Conservation (phyloP, 768 basidiomycete genomes). For the Cystoderma amianthinum region DNA sequence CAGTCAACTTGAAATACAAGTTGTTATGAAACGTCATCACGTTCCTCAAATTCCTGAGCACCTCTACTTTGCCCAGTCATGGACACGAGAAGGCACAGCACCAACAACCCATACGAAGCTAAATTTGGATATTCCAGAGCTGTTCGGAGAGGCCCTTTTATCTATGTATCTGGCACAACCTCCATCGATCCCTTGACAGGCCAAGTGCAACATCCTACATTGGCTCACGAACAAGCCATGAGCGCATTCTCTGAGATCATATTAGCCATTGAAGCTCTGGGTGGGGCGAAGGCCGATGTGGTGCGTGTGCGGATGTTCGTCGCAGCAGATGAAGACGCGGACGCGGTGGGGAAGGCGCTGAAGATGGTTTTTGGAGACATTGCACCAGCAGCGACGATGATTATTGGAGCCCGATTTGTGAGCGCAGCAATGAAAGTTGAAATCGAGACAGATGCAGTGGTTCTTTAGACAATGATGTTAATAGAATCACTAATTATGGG, state of each 20-base stretch:
- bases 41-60: background rate
- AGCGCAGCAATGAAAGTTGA: constrained; percentile 43
- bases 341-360: constrained; percentile 28
- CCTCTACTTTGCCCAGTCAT: background rate
- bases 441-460: constrained; percentile 46
- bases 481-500: too few species aligned
- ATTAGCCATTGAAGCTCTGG: constrained; percentile 32
- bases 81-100: constrained; percentile 16
- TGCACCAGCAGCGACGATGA: constrained; percentile 45
- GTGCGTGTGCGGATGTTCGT: constrained; percentile 46
- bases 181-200: constrained; percentile 34
- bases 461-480: constrained; percentile 6
- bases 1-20: too few species aligned
- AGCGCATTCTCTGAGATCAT: constrained; percentile 39
- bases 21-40: background rate
- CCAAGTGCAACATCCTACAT: constrained; percentile 30
- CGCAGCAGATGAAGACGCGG: constrained; percentile 27
- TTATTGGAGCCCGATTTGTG: constrained; percentile 40
- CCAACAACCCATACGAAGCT: constrained; percentile 42
- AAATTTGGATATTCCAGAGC: constrained; percentile 47
- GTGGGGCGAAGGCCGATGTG: constrained; percentile 36
- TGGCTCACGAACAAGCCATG: constrained; percentile 37
- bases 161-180: constrained; percentile 49
- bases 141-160: constrained; percentile 42
- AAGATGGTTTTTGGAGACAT: constrained; percentile 35